Evolutionary conservation across 2,329 filamentous ascomycete species (phyloP), one percentile per base, ranked within the genome.

Genomic region (Calonectria crousiana): DNA sequence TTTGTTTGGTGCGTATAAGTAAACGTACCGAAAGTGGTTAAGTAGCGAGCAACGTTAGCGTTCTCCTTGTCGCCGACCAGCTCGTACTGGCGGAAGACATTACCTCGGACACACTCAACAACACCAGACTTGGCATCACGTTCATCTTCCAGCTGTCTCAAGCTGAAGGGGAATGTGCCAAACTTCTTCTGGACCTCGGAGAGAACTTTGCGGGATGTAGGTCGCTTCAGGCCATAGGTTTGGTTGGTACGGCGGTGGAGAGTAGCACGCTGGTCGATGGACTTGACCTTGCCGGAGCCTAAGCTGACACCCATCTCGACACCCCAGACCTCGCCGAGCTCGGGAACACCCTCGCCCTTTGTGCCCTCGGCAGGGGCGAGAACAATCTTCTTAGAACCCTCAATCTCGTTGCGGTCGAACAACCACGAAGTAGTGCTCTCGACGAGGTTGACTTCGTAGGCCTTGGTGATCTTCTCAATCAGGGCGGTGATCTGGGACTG

Each of bases 351-450:
- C 75, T 99, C 97, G 72, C 96, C 96, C 89, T 95, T 97, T 83
- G 94, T 92, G 78, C 95, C 95, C 82, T 98, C 95, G 67, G 93
- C 91, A 41, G 95, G 94, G 30, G 95, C 91, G 72, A 99, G 89
- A 79, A 99, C 97, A 83, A 99, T 98, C 92, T 98, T 98, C 93
- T 98, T 98, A 90, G 94, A 85, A 82, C 95, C 94, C 89, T 99
- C 97, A 78, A 99, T 98, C 87, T 99, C 97, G 87, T 98, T 98
- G 85, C 95, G 94, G 83, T 95, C 95, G 84, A 99, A 98, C 75
- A 95, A 88, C 96, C 97, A 99, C 83, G 95, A 98, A 53, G 97
- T 99, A 77, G 97, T 99, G 90, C 96, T 98, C 91, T 99, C 97
- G 71, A 99, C 95, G 32, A 98, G 88, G 85, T 93, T 97, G 90